Conservation (phyloP, 2,329 filamentous ascomycete genomes). For the Metarhizium brunneum region DNA sequence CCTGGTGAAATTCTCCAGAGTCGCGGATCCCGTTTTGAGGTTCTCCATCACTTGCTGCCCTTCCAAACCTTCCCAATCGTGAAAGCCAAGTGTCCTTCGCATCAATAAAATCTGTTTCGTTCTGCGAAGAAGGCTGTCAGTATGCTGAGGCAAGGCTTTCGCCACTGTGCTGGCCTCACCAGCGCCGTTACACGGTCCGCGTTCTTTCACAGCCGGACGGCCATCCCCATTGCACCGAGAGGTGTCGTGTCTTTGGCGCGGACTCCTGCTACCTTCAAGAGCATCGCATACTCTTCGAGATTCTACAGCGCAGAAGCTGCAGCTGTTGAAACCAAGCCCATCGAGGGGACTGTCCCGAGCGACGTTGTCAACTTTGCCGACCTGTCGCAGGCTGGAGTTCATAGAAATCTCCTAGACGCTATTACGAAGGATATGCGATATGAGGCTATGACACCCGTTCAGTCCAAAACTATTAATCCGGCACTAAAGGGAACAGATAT, state of each 20-base stretch:
- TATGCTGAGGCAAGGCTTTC: constrained; percentile 28
- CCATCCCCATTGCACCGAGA: constrained; percentile 15
- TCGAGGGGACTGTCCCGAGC: constrained; percentile 10
- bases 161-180: constrained; percentile 29
- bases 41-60: not conserved
- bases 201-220: constrained; percentile 18
- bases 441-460: constrained; percentile 85
- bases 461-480: constrained; percentile 71
- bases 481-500: constrained; percentile 74
- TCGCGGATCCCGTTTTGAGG: not conserved
- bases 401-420: constrained; percentile 54
- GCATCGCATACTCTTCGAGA: constrained; percentile 17
- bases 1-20: not conserved
- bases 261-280: constrained; percentile 11
- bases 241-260: constrained; percentile 12
- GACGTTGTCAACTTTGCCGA: constrained; percentile 34
- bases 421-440: constrained; percentile 68
- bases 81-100: not conserved
- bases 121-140: constrained; percentile 5
- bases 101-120: not conserved
- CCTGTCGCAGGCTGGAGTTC: constrained; percentile 40
- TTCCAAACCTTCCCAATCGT: not conserved
- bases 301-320: constrained; percentile 31
- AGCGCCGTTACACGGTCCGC: constrained; percentile 18
- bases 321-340: constrained; percentile 13